Evolutionary conservation across 2,329 filamentous ascomycete species (phyloP).

Genomic region (Hypoxylon sp.): DNA sequence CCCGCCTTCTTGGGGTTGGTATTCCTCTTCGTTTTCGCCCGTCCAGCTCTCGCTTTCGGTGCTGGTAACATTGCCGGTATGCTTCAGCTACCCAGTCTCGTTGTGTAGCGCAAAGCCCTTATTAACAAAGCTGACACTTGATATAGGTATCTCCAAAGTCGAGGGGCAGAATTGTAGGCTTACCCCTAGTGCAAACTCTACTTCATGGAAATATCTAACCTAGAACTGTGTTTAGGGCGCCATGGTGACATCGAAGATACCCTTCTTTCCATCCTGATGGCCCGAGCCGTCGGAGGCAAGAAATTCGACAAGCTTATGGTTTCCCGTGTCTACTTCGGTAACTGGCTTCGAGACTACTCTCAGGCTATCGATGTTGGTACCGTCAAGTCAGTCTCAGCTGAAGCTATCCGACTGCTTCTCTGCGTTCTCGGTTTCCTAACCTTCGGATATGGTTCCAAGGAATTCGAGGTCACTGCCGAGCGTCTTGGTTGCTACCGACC

Average conservation of each 20-base stretch:
- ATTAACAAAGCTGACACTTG: slow-evolving; percentile 21
- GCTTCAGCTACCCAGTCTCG: slow-evolving; percentile 10
- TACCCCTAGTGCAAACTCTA: background rate
- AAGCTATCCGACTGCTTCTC: slow-evolving; percentile 90
- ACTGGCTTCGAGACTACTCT: slow-evolving; percentile 94
- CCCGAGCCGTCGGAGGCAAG: slow-evolving; percentile 71
- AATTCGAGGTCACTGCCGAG: slow-evolving; percentile 87
- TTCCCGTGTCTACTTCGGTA: slow-evolving; percentile 94
- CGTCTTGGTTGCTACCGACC: slow-evolving; percentile 85
- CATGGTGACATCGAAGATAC: slow-evolving; percentile 96
- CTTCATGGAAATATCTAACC: slow-evolving; percentile 19
- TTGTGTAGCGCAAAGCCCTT: background rate
- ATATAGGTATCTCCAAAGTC: slow-evolving; percentile 76
- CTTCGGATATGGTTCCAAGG: slow-evolving; percentile 85
- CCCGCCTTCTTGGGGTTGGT: slow-evolving; percentile 69
- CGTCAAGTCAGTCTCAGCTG: slow-evolving; percentile 89
- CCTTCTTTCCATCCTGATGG: slow-evolving; percentile 78
- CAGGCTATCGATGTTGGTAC: slow-evolving; percentile 95
- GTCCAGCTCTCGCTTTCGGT: slow-evolving; percentile 82
- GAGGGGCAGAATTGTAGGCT: slow-evolving; percentile 86
- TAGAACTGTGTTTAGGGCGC: slow-evolving; percentile 68
- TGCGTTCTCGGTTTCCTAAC: slow-evolving; percentile 92
- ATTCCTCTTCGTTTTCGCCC: slow-evolving; percentile 76
- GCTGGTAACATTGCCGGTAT: slow-evolving; percentile 90
- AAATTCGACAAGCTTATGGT: slow-evolving; percentile 92